Evolutionary conservation across 2,329 filamentous ascomycete genomes (phyloP), one percentile per base, ranked within the genome.

Genomic region (Daldinia sp.): DNA sequence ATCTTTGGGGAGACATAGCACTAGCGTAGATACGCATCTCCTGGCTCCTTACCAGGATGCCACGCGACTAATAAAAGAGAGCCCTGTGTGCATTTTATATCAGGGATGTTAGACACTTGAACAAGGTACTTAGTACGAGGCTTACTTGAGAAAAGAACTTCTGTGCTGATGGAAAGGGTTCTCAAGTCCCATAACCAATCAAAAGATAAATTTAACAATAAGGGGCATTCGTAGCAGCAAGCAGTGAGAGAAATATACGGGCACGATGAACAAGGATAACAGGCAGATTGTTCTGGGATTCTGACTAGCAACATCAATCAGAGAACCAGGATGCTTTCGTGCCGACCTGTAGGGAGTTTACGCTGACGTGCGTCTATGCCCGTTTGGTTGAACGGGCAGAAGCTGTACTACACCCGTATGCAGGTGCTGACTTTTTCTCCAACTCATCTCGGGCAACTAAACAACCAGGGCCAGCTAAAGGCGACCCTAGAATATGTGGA

Each of bases 101-200:
- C 55, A 68, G 44, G 59, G 62, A 46, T 30, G 1, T n/a, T 7
- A 46, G 39, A 56, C 42, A 42, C 26, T 46, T 39, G 42, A 58
- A 35, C 6, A 35, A 35, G 30, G 30, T 33, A 33, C 2, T 35
- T 65, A 41, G 30, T 33, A 33, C 9, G 5, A 56, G 60, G 55
- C 53, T 53, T 58, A 60, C 53, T 55, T 59, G 60, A 62, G n/a
- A 20, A 53, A 50, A 46, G 13, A 48, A 53, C 51, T 42, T 60
- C 55, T 37, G 35, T 37, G 35, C 39, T 28, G 56, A 48, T 65
- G 59, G 35, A 41, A 70, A 39, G 62, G 60, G 60, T 42, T 51
- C 51, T 65, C 33, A 56, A 53, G 28, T n/a, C 53, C 55, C 1
- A 37, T 61, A n/a, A 56, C 65, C 65, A 70, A 70, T 70, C 59